phyloP scores from a whole-genome alignment of 2,329 filamentous ascomycete species.

The Lasiodiplodia theobromae region DNA sequence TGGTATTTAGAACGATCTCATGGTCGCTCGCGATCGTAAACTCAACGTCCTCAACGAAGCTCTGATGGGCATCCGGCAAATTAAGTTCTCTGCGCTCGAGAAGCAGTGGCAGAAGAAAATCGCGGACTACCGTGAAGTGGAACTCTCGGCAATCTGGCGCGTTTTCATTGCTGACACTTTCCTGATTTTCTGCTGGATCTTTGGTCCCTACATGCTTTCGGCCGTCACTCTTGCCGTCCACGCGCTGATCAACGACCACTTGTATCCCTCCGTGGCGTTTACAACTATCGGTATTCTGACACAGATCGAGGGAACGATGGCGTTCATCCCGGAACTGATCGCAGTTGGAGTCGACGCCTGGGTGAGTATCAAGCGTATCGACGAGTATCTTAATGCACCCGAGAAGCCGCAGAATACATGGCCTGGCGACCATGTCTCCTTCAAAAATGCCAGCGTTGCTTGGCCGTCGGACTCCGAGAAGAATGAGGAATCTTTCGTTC shows the following conservation, averaged over 20 bases:
- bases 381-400: conserved; percentile 71
- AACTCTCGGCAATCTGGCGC: conserved; percentile 71
- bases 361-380: conserved; percentile 75
- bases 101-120: conserved; percentile 77
- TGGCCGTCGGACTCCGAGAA: conserved; percentile 70
- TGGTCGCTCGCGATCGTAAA: conserved; percentile 79
- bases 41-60: conserved; percentile 79
- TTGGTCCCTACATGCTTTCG: conserved; percentile 75
- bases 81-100: conserved; percentile 83
- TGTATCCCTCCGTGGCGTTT: conserved; percentile 78
- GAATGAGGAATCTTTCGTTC: conserved; percentile 65
- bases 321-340: conserved; percentile 75
- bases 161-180: conserved; percentile 69
- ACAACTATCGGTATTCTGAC: conserved; percentile 78
- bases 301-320: conserved; percentile 74
- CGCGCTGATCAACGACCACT: conserved; percentile 65
- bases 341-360: conserved; percentile 74
- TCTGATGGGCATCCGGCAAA: conserved; percentile 79
- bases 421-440: conserved; percentile 66
- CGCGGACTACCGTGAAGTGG: conserved; percentile 67
- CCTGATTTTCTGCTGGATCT: conserved; percentile 58
- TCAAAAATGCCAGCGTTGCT: conserved; percentile 72
- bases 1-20: conserved; percentile 64
- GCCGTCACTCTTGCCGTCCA: conserved; percentile 75
- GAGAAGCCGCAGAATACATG: conserved; percentile 66